Conservation (phyloP, 1,284 basidiomycete genomes). For the Ceratobasidium sp. region DNA sequence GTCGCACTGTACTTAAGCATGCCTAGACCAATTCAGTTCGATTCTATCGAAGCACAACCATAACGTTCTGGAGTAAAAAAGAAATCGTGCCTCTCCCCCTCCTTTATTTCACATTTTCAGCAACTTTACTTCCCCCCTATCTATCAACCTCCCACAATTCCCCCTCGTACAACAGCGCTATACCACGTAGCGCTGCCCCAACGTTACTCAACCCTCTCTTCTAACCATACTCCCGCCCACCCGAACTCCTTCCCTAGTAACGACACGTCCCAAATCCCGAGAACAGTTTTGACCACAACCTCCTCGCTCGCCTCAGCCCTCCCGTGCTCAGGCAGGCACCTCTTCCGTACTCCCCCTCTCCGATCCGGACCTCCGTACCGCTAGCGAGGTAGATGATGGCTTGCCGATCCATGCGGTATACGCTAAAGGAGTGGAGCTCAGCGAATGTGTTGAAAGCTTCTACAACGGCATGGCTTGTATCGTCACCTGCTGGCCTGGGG, state of each 20-base stretch:
- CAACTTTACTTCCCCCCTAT: no score
- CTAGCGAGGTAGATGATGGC: slow-evolving; percentile 58
- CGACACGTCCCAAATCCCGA: slow-evolving; percentile 15
- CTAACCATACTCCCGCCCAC: slow-evolving; percentile 46
- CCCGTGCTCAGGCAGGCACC: slow-evolving; percentile 78
- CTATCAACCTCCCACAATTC: no score
- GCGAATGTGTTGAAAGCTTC: slow-evolving; percentile 72
- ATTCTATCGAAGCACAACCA: no score
- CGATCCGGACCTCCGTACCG: slow-evolving; percentile 60
- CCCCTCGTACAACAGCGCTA: no score
- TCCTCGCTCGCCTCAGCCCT: slow-evolving; percentile 79
- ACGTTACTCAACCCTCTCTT: slow-evolving; percentile 26
- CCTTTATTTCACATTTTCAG: no score
- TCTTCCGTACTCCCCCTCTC: slow-evolving; percentile 73
- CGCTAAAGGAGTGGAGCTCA: slow-evolving; percentile 57
- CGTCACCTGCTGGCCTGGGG: slow-evolving; percentile 67
- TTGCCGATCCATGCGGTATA: slow-evolving; percentile 64
- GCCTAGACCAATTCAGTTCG: no score
- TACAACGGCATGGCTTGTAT: slow-evolving; percentile 80
- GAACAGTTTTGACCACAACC: slow-evolving; percentile 63
- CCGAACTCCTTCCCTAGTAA: neutral
- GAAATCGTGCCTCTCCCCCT: no score
- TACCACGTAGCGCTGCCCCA: no score
- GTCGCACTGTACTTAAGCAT: no score
- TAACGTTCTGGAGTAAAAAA: no score